Percentiles rank a stretch among this genome's conserved stretches.
Evolutionary conservation across 495 filamentous ascomycete genomes (phyloP).

Genomic region (Penicillium flavigenum): DNA sequence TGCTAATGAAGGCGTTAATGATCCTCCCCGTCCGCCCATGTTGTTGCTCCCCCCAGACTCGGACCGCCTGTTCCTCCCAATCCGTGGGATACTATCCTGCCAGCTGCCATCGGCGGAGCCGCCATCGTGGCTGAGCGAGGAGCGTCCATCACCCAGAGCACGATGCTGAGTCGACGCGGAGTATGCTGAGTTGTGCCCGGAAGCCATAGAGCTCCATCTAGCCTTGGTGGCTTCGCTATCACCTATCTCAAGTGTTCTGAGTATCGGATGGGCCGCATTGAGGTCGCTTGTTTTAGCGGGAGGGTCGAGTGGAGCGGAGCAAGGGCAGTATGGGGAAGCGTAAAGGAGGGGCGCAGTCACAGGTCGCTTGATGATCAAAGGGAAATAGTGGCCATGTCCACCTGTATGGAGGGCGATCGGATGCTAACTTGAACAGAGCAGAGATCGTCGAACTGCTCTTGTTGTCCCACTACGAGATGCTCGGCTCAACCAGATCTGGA

Average conservation of each 20-base stretch:
- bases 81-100: conserved; percentile 44
- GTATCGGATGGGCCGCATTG: conserved; percentile 40
- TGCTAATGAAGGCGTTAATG: conserved; percentile 22
- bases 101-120: conserved; percentile 47
- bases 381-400: conserved; percentile 20
- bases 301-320: conserved; percentile 25
- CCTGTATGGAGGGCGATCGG: conserved; percentile 9
- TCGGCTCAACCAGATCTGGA: conserved; percentile 23
- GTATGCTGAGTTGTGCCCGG: conserved; percentile 49
- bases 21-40: conserved; percentile 57
- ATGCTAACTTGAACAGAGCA: conserved; percentile 8
- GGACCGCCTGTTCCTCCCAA: conserved; percentile 49
- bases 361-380: conserved; percentile 23
- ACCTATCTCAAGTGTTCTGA: conserved; percentile 36
- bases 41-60: conserved; percentile 61
- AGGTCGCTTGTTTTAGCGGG: conserved; percentile 17
- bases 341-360: conserved; percentile 30
- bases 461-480: conserved; percentile 22
- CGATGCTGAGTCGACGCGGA: conserved; percentile 72
- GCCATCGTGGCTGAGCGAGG: conserved; percentile 56
- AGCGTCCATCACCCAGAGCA: conserved; percentile 55
- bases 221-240: conserved; percentile 39
- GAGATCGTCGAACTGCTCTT: conserved; percentile 16
- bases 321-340: conserved; percentile 32
- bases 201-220: conserved; percentile 53